phyloP scores from a whole-genome alignment of 208 protist genomes.

The Leishmania braziliensis region DNA sequence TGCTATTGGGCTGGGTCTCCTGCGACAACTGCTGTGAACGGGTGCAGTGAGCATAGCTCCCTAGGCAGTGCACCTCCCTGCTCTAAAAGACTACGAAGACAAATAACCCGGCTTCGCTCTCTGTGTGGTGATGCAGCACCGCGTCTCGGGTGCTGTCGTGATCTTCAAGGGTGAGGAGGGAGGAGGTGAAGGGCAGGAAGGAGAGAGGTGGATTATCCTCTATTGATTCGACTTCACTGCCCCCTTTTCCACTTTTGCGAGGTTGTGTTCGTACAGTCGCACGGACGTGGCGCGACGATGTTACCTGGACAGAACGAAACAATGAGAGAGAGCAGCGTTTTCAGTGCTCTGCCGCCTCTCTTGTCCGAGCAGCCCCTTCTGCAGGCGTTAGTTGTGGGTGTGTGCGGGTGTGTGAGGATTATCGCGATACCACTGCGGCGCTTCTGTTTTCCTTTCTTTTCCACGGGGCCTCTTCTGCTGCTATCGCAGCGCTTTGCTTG shows the following conservation, averaged over 20 bases:
- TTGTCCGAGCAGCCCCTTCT: background rate
- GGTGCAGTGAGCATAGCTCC: background rate
- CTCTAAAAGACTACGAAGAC: background rate
- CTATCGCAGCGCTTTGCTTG: background rate
- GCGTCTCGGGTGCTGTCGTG: background rate
- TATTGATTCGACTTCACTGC: background rate
- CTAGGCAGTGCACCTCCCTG: background rate
- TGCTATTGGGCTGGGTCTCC: constrained; percentile 17
- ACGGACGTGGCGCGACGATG: background rate
- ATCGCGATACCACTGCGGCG: background rate
- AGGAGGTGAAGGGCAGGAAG: background rate
- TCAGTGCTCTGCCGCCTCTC: background rate
- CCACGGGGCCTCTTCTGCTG: background rate
- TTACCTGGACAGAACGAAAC: background rate
- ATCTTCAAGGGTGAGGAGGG: background rate
- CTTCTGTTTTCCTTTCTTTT: background rate
- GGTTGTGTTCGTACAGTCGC: background rate
- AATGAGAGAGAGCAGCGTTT: background rate
- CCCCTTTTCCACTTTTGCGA: constrained; percentile 1
- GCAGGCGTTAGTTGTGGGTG: background rate
- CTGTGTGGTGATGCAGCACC: background rate
- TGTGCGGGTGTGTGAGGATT: background rate
- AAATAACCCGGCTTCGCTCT: background rate
- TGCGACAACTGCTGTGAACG: constrained; percentile 13
- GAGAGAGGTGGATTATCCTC: background rate